phyloP scores from a whole-genome alignment of 2,329 filamentous ascomycete genomes.

The Aspergillus chevalieri region DNA sequence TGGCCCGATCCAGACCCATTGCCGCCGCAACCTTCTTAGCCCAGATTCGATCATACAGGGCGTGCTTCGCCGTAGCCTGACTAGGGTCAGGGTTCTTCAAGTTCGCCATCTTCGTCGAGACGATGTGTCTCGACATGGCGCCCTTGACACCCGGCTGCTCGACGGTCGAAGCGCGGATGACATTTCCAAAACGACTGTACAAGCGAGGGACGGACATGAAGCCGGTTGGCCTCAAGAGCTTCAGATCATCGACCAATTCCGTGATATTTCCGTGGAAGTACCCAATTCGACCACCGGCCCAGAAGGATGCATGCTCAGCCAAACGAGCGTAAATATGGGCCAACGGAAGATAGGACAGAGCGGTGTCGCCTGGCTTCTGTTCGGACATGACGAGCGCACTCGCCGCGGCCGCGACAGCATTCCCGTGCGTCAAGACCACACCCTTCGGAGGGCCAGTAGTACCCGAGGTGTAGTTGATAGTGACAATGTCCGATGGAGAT shows the following conservation, averaged over 20 bases:
- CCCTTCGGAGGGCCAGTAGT: constrained; percentile 61
- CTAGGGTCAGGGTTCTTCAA: constrained; percentile 63
- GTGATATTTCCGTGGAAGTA: constrained; percentile 92
- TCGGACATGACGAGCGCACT: constrained; percentile 51
- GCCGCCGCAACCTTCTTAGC: constrained; percentile 78
- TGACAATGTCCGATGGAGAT: constrained; percentile 67
- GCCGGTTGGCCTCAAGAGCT: constrained; percentile 71
- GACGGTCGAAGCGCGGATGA: constrained; percentile 71
- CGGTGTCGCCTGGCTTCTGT: constrained; percentile 55
- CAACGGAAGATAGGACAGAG: constrained; percentile 83
- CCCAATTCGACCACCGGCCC: constrained; percentile 68
- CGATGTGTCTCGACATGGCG: constrained; percentile 69
- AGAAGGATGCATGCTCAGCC: constrained; percentile 68
- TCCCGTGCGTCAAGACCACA: constrained; percentile 68
- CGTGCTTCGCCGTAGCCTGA: constrained; percentile 60
- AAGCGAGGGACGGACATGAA: constrained; percentile 88
- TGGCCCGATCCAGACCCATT: constrained; percentile 69
- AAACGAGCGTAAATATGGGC: constrained; percentile 92
- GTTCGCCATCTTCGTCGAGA: constrained; percentile 71
- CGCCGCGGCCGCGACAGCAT: constrained; percentile 68
- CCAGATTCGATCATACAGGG: constrained; percentile 65
- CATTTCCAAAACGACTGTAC: constrained; percentile 82
- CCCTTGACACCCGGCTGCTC: constrained; percentile 76
- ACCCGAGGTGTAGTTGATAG: constrained; percentile 63
- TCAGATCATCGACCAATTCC: constrained; percentile 83